Conservation (phyloP, 106 monocot species). For the Ottelia alismoides region DNA sequence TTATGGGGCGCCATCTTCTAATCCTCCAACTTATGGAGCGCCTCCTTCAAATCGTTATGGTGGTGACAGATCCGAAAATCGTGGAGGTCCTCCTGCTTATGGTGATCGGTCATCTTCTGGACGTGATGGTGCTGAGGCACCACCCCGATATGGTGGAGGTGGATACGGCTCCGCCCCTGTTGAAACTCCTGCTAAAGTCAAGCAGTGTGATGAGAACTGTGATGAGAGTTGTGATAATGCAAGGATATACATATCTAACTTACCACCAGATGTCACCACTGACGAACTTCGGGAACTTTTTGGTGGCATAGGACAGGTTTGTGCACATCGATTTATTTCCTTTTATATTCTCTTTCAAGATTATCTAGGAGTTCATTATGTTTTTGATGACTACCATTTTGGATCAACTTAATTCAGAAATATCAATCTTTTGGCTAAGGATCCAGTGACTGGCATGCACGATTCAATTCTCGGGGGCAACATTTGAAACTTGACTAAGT, state of each 20-base stretch:
- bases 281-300: slow-evolving; percentile 86
- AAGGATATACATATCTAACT: slow-evolving; percentile 89
- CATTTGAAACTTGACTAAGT: too few relatives aligned
- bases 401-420: too few relatives aligned
- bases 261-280: slow-evolving; percentile 86
- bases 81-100: slow-evolving; percentile 30
- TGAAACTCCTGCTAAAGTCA: slow-evolving; percentile 38
- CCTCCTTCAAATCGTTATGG: slow-evolving; percentile 37
- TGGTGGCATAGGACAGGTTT: slow-evolving; percentile 94
- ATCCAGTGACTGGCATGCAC: too few relatives aligned
- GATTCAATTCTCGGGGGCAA: too few relatives aligned
- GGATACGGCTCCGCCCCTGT: slow-evolving; percentile 26
- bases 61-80: slow-evolving; percentile 17
- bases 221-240: slow-evolving; percentile 87
- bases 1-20: slow-evolving; percentile 45
- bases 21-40: slow-evolving; percentile 57
- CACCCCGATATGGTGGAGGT: slow-evolving; percentile 24
- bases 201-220: slow-evolving; percentile 97
- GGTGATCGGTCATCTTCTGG: slow-evolving; percentile 14
- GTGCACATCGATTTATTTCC: too few relatives aligned
- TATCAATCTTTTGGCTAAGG: too few relatives aligned
- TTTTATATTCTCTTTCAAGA: too few relatives aligned
- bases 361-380: too few relatives aligned
- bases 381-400: too few relatives aligned
- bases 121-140: slow-evolving; percentile 12